phyloP scores from a whole-genome alignment of 352 stramenopile genomes.

The Saprolegnia parasitica region DNA sequence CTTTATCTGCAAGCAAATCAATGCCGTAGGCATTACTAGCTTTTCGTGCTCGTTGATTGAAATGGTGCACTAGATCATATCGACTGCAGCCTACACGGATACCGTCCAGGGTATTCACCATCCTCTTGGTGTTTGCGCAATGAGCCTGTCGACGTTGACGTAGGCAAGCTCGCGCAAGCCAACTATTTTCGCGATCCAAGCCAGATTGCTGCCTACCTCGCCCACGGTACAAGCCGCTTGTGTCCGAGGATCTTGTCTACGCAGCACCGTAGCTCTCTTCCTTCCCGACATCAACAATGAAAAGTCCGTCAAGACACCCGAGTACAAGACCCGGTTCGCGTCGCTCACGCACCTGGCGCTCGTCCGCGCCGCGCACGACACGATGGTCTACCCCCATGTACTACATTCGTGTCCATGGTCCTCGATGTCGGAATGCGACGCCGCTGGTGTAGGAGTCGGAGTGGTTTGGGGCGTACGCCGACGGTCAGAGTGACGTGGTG shows the following conservation, averaged over 20 bases:
- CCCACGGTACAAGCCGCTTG: slow-evolving; percentile 40
- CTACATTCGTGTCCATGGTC: neutral
- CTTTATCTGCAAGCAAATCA: slow-evolving; percentile 83
- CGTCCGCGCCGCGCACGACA: slow-evolving; percentile 85
- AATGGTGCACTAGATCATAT: slow-evolving; percentile 41
- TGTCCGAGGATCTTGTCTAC: neutral
- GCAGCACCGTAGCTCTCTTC: slow-evolving; percentile 47
- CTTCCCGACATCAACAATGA: slow-evolving; percentile 91
- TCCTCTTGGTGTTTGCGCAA: neutral
- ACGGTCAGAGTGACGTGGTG: slow-evolving; percentile 61
- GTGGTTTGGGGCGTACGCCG: slow-evolving; percentile 82
- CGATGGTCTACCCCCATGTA: slow-evolving; percentile 76
- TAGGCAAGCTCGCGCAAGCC: slow-evolving; percentile 64
- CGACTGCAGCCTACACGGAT: slow-evolving; percentile 14
- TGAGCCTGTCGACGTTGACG: neutral
- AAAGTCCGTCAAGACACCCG: slow-evolving; percentile 55
- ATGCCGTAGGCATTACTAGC: slow-evolving; percentile 39
- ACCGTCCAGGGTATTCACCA: slow-evolving; percentile 9
- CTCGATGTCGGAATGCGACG: neutral
- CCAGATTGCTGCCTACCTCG: slow-evolving; percentile 61
- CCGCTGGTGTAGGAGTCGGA: slow-evolving; percentile 48
- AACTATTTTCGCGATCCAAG: slow-evolving; percentile 92
- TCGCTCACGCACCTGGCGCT: slow-evolving; percentile 85
- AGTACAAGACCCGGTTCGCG: slow-evolving; percentile 86
- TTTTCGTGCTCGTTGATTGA: neutral